phyloP scores from a whole-genome alignment of 371 early-diverging fungal genomes.

The Rhizopus stolonifer region DNA sequence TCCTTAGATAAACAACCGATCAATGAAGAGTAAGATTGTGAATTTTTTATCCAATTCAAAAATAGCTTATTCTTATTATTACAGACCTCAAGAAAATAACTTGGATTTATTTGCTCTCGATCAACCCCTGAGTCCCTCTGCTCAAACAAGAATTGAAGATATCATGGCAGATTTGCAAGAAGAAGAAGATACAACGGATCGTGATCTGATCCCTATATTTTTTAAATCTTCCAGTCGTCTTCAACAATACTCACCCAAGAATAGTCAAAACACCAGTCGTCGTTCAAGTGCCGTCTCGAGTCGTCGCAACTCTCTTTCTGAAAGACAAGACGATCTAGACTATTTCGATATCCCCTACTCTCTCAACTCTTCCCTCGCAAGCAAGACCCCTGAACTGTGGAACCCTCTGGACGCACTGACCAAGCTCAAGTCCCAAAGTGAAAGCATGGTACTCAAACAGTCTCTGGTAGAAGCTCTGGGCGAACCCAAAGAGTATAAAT shows the following conservation, averaged over 20 bases:
- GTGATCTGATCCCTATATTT: conserved; percentile 37
- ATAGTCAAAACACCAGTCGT: no score
- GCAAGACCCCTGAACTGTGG: conserved; percentile 7
- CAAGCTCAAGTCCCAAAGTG: conserved; percentile 17
- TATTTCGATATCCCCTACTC: no score
- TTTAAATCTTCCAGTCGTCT: conserved; percentile 32
- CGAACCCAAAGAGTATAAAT: conserved; percentile 8
- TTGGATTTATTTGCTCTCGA: conserved; percentile 26
- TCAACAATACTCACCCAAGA: no score
- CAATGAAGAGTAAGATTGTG: no score
- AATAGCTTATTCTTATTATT: no score
- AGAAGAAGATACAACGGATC: conserved; percentile 25
- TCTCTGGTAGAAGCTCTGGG: conserved; percentile 16
- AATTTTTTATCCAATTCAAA: no score
- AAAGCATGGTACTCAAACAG: conserved; percentile 22
- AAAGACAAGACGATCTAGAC: not conserved
- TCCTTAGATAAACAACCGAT: no score
- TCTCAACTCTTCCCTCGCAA: not conserved
- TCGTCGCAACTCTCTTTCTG: conserved; percentile 14
- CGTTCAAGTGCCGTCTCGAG: conserved; percentile 12
- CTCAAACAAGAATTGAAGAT: conserved; percentile 12
- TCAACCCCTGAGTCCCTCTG: conserved; percentile 8
- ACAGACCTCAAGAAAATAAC: no score
- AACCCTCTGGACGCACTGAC: conserved; percentile 18
- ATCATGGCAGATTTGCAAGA: conserved; percentile 13